phyloP scores from a whole-genome alignment of 2,329 filamentous ascomycete species.

The Neofusicoccum umdonicola region DNA sequence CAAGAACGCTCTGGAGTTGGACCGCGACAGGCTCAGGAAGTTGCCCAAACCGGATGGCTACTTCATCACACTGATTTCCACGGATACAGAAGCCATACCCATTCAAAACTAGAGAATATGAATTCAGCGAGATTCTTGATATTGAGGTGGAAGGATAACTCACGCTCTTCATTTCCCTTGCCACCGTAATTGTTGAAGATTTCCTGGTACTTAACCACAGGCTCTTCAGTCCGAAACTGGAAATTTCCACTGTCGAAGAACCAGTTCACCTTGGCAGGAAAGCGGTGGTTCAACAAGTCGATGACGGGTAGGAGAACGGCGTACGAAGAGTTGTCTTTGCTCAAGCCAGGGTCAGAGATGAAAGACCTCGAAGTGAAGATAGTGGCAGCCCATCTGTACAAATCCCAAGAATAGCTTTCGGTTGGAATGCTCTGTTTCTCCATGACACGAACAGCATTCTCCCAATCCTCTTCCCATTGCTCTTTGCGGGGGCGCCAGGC shows the following conservation, averaged over 20 bases:
- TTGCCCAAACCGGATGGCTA: slow-evolving; percentile 42
- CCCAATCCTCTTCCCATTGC: slow-evolving; percentile 38
- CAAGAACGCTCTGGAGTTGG: slow-evolving; percentile 20
- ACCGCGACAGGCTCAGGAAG: slow-evolving; percentile 36
- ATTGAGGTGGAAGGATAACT: background rate
- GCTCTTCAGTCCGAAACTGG: slow-evolving; percentile 37
- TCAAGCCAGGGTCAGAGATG: slow-evolving; percentile 38
- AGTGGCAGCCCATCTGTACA: slow-evolving; percentile 51
- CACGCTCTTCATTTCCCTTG: slow-evolving; percentile 51
- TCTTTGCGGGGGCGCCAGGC: slow-evolving; percentile 25
- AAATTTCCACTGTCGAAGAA: slow-evolving; percentile 40
- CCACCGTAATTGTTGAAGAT: slow-evolving; percentile 55
- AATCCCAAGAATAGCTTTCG: slow-evolving; percentile 31
- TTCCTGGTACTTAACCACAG: slow-evolving; percentile 38
- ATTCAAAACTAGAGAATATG: slow-evolving; percentile 38
- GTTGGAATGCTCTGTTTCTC: background rate
- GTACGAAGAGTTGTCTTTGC: slow-evolving; percentile 31
- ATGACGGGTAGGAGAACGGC: slow-evolving; percentile 51
- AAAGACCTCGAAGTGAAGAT: slow-evolving; percentile 54
- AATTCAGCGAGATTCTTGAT: background rate
- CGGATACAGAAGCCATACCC: slow-evolving; percentile 53
- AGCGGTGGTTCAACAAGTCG: slow-evolving; percentile 50
- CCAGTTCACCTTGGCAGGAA: slow-evolving; percentile 49
- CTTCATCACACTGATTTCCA: slow-evolving; percentile 48
- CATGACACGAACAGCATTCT: slow-evolving; percentile 25